A percentile compares a stretch with the other conserved stretches of the same genome.
phyloP scores from a whole-genome alignment of 2,329 filamentous ascomycete genomes.

The Dactylellina cionopaga region DNA sequence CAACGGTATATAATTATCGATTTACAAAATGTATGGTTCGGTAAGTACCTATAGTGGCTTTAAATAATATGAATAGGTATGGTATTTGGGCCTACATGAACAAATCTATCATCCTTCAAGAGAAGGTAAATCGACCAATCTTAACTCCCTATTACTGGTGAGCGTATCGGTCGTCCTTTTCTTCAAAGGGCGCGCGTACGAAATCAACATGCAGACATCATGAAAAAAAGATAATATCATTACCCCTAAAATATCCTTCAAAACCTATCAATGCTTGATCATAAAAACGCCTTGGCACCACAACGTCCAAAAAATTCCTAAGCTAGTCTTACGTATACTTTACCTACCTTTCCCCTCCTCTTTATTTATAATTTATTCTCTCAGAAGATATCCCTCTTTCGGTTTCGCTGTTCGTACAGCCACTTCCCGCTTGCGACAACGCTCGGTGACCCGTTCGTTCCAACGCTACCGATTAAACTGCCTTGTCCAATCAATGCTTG shows the following conservation, averaged over 20 bases:
- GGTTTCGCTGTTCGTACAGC: slow-evolving; percentile 44
- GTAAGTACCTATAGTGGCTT: too few relatives aligned
- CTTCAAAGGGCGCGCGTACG: not conserved
- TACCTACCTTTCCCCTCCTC: not conserved
- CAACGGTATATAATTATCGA: too few relatives aligned
- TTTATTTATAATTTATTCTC: not conserved
- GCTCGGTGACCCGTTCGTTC: slow-evolving; percentile 23
- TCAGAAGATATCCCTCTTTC: slow-evolving; percentile 35
- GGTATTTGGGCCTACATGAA: too few relatives aligned
- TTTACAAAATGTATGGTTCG: too few relatives aligned
- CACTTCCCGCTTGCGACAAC: slow-evolving; percentile 47
- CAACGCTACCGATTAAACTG: slow-evolving; percentile 13
- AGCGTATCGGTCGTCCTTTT: slow-evolving; percentile 24
- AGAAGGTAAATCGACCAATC: not conserved
- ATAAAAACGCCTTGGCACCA: slow-evolving; percentile 42
- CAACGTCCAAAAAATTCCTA: slow-evolving; percentile 24
- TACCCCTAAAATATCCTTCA: slow-evolving; percentile 7
- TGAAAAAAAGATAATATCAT: not conserved
- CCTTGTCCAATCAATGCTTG: slow-evolving; percentile 35
- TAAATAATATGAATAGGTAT: too few relatives aligned
- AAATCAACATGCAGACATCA: slow-evolving; percentile 12
- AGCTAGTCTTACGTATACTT: not conserved
- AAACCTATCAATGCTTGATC: slow-evolving; percentile 3
- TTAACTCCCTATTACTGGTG: slow-evolving; percentile 50
- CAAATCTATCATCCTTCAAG: not conserved